A percentile compares a stretch with the other conserved stretches of the same genome.
Evolutionary conservation across 768 basidiomycete genomes (phyloP).

Genomic region (Lactarius vividus): DNA sequence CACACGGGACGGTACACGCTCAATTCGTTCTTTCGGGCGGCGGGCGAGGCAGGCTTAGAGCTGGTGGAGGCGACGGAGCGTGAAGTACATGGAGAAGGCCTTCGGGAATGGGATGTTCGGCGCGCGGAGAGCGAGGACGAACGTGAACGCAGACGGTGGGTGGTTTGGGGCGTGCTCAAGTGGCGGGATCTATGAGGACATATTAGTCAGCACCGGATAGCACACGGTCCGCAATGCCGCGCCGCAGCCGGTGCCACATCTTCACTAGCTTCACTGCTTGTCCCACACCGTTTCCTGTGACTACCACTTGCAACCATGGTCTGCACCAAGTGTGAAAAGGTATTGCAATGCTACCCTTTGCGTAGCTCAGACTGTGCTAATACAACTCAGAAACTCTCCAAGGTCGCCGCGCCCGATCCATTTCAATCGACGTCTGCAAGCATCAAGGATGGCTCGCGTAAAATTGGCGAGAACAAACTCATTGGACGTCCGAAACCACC

Average conservation of each 20-base stretch:
- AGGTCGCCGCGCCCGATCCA: slow-evolving; percentile 86
- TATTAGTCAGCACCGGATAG: slow-evolving; percentile 7
- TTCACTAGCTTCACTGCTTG: neutral
- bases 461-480: slow-evolving; percentile 84
- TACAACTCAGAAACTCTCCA: slow-evolving; percentile 74
- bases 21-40: slow-evolving; percentile 52
- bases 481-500: slow-evolving; percentile 49
- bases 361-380: slow-evolving; percentile 30
- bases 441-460: slow-evolving; percentile 78
- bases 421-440: slow-evolving; percentile 69
- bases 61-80: slow-evolving; percentile 48
- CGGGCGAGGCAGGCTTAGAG: slow-evolving; percentile 42
- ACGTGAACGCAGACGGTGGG: slow-evolving; percentile 64
- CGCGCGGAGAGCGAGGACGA: slow-evolving; percentile 59
- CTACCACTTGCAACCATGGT: slow-evolving; percentile 56
- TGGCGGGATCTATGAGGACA: slow-evolving; percentile 10
- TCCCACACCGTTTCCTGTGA: no score
- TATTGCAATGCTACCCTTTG: slow-evolving; percentile 26
- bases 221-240: neutral
- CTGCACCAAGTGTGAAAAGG: slow-evolving; percentile 84
- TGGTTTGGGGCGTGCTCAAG: slow-evolving; percentile 53
- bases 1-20: slow-evolving; percentile 77
- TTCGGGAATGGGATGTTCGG: slow-evolving; percentile 52
- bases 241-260: no score
- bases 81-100: slow-evolving; percentile 40